phyloP scores from a whole-genome alignment of 1,139 yeast genomes.

The Yamadazyma taylorii region DNA sequence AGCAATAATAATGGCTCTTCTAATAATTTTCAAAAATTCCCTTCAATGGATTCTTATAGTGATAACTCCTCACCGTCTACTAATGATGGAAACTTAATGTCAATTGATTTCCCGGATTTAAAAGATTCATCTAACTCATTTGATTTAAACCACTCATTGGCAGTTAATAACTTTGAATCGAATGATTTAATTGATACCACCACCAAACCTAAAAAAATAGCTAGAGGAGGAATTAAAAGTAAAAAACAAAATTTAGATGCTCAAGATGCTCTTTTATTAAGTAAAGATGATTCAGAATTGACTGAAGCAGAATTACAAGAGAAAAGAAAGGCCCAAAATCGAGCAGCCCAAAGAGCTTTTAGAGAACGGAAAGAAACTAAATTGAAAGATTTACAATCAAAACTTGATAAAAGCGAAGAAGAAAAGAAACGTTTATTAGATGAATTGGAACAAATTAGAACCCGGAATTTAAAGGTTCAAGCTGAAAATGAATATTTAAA shows the following conservation, averaged over 20 bases:
- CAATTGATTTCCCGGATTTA: too few relatives aligned
- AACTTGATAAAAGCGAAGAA: conserved; percentile 58
- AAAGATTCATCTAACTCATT: too few relatives aligned
- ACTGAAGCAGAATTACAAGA: conserved; percentile 50
- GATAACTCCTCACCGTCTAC: conserved; percentile 20
- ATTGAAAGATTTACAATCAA: conserved; percentile 64
- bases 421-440: conserved; percentile 52
- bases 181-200: neutral
- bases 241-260: conserved; percentile 35
- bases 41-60: conserved; percentile 14
- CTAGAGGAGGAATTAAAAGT: conserved; percentile 13
- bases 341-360: conserved; percentile 90
- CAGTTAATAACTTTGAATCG: neutral
- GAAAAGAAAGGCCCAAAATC: conserved; percentile 75
- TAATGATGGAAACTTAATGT: conserved; percentile 7
- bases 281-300: conserved; percentile 41
- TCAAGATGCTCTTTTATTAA: conserved; percentile 38
- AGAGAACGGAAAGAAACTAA: conserved; percentile 80
- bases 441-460: conserved; percentile 54
- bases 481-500: conserved; percentile 58
- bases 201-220: neutral
- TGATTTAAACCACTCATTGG: too few relatives aligned
- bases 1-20: conserved; percentile 1
- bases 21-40: conserved; percentile 4
- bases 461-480: conserved; percentile 52